These are phyloP conservation scores for Cymbidium sinense DNA, from an alignment of 106 monocot species.

Conservation along the genomic window DNA sequence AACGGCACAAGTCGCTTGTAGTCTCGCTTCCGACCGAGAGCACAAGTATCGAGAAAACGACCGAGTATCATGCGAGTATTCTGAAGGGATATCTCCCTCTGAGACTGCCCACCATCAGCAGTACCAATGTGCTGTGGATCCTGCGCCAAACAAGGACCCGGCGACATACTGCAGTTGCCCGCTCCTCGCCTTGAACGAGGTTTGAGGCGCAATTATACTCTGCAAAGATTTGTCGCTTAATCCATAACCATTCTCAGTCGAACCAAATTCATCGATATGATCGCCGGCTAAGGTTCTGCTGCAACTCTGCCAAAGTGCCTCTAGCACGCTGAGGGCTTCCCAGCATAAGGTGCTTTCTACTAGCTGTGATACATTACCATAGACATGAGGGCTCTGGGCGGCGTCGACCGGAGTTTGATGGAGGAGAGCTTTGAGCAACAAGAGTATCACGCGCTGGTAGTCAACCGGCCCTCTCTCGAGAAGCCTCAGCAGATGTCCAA, in stretches of 20 bases:
- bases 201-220: slow-evolving; percentile 62
- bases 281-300: slow-evolving; percentile 43
- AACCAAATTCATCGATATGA: slow-evolving; percentile 40
- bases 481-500: slow-evolving; percentile 82
- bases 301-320: slow-evolving; percentile 84
- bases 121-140: slow-evolving; percentile 11
- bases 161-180: slow-evolving; percentile 61
- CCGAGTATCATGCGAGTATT: slow-evolving; percentile 82
- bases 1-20: slow-evolving; percentile 97
- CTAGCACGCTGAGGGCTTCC: slow-evolving; percentile 88
- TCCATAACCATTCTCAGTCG: slow-evolving; percentile 36
- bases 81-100: slow-evolving; percentile 75
- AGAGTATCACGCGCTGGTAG: slow-evolving; percentile 82
- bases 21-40: slow-evolving; percentile 81
- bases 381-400: slow-evolving; percentile 92
- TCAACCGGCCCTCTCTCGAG: slow-evolving; percentile 82
- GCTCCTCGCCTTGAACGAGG: slow-evolving; percentile 84
- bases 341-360: slow-evolving; percentile 81
- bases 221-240: slow-evolving; percentile 41
- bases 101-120: slow-evolving; percentile 38
- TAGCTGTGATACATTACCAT: slow-evolving; percentile 83
- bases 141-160: slow-evolving; percentile 46
- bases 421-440: slow-evolving; percentile 89
- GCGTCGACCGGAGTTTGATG: slow-evolving; percentile 89
- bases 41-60: slow-evolving; percentile 82